phyloP scores from a whole-genome alignment of 108 stramenopile genomes.

The Parmales sp. region DNA sequence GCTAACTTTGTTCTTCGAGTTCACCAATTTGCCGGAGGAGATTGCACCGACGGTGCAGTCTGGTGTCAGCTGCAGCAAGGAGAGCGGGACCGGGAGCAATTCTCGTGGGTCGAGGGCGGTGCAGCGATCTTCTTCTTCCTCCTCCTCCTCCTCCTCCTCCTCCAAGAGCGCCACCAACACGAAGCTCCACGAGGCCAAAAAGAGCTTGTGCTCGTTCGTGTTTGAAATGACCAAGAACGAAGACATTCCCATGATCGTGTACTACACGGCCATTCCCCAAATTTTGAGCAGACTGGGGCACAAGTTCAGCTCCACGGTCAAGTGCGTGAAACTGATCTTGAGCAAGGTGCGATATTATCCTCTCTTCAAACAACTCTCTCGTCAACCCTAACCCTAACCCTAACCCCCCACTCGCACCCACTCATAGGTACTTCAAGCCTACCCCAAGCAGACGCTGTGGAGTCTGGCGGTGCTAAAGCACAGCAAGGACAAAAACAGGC shows the following conservation, averaged over 20 bases:
- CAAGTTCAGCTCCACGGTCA: slow-evolving; percentile 41
- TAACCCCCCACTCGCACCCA: too few relatives aligned
- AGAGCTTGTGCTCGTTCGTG: slow-evolving; percentile 36
- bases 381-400: too few relatives aligned
- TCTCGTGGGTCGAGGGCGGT: not conserved
- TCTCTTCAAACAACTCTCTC: too few relatives aligned
- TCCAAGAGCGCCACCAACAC: not conserved
- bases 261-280: slow-evolving; percentile 76
- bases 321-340: slow-evolving; percentile 49
- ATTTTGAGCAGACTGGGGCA: slow-evolving; percentile 62
- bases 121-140: too few relatives aligned
- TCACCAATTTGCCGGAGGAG: slow-evolving; percentile 33
- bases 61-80: too few relatives aligned
- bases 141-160: not conserved
- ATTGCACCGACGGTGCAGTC: too few relatives aligned
- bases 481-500: slow-evolving; percentile 41
- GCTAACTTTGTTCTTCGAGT: slow-evolving; percentile 76
- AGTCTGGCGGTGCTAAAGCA: slow-evolving; percentile 65
- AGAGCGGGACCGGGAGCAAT: not conserved
- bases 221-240: too few relatives aligned
- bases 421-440: slow-evolving; percentile 60
- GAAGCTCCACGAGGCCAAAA: slow-evolving; percentile 51
- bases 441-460: slow-evolving; percentile 76
- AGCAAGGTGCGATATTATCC: too few relatives aligned
- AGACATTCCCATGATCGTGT: slow-evolving; percentile 48